Evolutionary conservation across 371 early-diverging fungal genomes (phyloP).

Genomic region (Mucor ambiguus): DNA sequence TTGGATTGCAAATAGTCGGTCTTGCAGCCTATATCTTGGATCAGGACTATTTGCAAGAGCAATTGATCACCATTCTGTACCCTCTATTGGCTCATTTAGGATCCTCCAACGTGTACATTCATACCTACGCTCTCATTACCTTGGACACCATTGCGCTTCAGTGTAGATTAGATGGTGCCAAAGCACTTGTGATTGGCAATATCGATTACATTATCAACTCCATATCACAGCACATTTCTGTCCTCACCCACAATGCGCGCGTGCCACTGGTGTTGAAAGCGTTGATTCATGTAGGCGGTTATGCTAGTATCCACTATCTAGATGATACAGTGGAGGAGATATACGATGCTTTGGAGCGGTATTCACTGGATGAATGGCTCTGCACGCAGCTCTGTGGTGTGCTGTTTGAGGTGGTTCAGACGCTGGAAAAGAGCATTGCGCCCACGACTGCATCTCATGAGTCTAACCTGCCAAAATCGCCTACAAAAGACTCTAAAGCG

Average conservation of each 20-base stretch:
- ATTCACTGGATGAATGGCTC: slow-evolving; percentile 36
- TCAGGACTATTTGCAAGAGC: slow-evolving; percentile 27
- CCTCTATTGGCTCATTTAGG: slow-evolving; percentile 60
- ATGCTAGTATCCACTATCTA: slow-evolving; percentile 47
- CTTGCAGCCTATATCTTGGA: slow-evolving; percentile 26
- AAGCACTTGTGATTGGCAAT: slow-evolving; percentile 52
- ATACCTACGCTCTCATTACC: slow-evolving; percentile 44
- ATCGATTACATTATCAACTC: slow-evolving; percentile 69
- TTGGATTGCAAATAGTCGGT: slow-evolving; percentile 36
- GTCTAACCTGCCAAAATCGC: not conserved
- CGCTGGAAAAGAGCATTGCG: slow-evolving; percentile 17
- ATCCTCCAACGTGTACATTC: slow-evolving; percentile 38
- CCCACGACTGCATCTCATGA: not conserved
- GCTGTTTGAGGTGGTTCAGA: slow-evolving; percentile 43
- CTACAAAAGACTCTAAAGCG: not conserved
- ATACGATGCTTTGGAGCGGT: slow-evolving; percentile 58
- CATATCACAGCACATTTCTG: slow-evolving; percentile 51
- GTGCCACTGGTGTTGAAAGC: slow-evolving; percentile 63
- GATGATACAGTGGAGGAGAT: slow-evolving; percentile 65
- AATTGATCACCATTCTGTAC: slow-evolving; percentile 60
- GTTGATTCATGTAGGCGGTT: slow-evolving; percentile 53
- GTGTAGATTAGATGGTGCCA: slow-evolving; percentile 33
- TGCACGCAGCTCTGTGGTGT: slow-evolving; percentile 47
- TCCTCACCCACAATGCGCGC: slow-evolving; percentile 42
- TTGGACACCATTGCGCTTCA: slow-evolving; percentile 37